Evolutionary conservation across 306 rosid genomes (phyloP), one percentile per base, ranked within the genome.

Genomic region (Lathyrus oleraceus): DNA sequence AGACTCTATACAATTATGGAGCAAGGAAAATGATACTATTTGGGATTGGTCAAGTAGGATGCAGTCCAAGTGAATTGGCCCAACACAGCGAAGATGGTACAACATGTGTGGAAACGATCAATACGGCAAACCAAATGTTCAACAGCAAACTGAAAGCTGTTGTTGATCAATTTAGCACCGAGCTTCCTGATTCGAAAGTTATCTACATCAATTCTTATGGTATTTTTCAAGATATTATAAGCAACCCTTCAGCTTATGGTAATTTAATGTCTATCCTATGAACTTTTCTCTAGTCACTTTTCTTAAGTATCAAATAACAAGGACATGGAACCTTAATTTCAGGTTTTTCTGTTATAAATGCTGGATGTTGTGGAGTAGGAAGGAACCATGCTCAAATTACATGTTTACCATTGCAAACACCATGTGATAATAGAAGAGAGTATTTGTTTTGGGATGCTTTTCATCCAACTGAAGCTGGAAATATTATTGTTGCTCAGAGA

Each of bases 381-480:
- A 88, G 96, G 78, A 94, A 88, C 96, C 90, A 88, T 65, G 98
- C 96, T 0, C 94, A 84, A 84, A 87, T 94, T n/a, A 90, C 96
- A 69, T 94, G 98, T 76, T 32, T 94, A 12, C 97, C 98, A 12
- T 0, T 78, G 58, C 98, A 94, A 77, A 75, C 87, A 1, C 97
- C 98, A 19, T 94, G 98, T 36, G 40, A 23, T 1, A 85, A 94
- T 71, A 83, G 98, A 36, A 47, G 78, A 4, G 94, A 84, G 74
- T 79, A 86, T 51, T 80, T 93, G 57, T 93, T 93, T 62, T 94
- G 97, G 98, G 98, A 94, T 83, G 96, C 98, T 17, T 88, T 81
- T 73, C 98, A 94, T 78, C 98, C 97, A 28, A 82, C 93, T 5
- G 96, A 90, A 59, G 87, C 91, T 0, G 96, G 88, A 0, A 94